Evolutionary conservation across 371 early-diverging fungal species (phyloP), one percentile per base, ranked within the genome.

Genomic region (Lichtheimia corymbifera): DNA sequence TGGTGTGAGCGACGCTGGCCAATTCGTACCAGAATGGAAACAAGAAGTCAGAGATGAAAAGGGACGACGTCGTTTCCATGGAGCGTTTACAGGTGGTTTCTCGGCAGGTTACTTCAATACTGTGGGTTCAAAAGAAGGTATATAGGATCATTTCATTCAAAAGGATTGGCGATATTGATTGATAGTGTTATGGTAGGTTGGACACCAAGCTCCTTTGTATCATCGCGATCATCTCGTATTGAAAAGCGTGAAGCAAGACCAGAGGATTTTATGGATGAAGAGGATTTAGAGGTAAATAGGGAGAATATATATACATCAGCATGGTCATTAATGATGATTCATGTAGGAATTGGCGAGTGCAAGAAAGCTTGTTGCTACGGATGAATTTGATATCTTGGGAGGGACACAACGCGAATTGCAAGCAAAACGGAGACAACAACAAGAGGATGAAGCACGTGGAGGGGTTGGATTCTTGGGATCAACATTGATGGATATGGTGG

Each of bases 41-140:
- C 84, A 84, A 61, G 81, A 84, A 63, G 84, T 77, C 15, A 64
- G 78, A 27, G 96, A 96, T 69, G 95, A 95, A 63, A 73, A 88
- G 30, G 97, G 97, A 5, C 77, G 93, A 18, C 80, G 91, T 47
- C 78, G 96, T 22, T 88, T 97, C 59, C 97, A 97, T 67, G 97
- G 97, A 22, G 97, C 97, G 0, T 97, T 97, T 76, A 92, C 90
- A 17, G 97, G 97, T 44, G 97, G 97, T 5, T 96, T 90, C 65
- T 90, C 93, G 9, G 97, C 96, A 1, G 97, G 97, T 12, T 96
- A 97, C 65, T 94, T 83, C 70, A 95, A 95, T 70, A 96, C 94
- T 2, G 97, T 95, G 0, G 97, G 97, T 1, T 94, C 95, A 14
- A 93, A 93, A 86, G 95, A 97, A 87, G 96, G 94, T 91, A 77